Conservation (phyloP, 805 yeast genomes). For the Metschnikowia bowlesiae region DNA sequence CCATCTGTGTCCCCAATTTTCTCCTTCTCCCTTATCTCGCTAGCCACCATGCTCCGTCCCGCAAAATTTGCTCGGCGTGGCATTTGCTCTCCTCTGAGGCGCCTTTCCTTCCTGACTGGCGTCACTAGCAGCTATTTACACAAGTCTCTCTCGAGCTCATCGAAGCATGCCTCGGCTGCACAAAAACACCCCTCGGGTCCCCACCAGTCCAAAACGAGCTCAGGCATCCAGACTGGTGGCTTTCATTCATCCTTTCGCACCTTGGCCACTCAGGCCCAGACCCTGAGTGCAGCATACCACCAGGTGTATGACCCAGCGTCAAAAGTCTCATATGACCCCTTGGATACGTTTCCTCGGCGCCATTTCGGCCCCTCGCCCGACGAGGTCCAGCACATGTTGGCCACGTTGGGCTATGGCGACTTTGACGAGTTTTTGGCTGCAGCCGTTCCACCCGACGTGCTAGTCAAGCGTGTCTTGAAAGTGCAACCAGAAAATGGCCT, state of each 20-base stretch:
- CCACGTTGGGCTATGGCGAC: conserved; percentile 58
- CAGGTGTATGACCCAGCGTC: conserved; percentile 42
- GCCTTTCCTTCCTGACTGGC: neutral
- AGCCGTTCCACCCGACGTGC: conserved; percentile 74
- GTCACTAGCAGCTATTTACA: neutral
- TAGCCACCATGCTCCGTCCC: neutral
- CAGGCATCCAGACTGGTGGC: no score
- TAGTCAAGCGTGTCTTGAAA: conserved; percentile 61
- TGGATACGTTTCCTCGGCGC: conserved; percentile 85
- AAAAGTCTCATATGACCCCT: conserved; percentile 25
- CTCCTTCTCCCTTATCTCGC: neutral
- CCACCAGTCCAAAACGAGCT: no score
- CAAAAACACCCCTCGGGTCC: no score
- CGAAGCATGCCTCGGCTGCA: no score
- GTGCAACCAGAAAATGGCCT: conserved; percentile 70
- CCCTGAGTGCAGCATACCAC: conserved; percentile 51
- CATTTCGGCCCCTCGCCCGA: conserved; percentile 79
- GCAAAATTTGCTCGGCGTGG: neutral
- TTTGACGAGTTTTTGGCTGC: conserved; percentile 64
- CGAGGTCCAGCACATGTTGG: conserved; percentile 64
- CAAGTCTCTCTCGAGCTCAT: neutral
- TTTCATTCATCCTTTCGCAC: neutral
- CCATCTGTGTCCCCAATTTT: neutral
- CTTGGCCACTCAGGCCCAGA: conserved; percentile 38
- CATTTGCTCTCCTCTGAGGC: neutral